Evolutionary conservation across 2,329 filamentous ascomycete species (phyloP).

Genomic region (Spiromastix sp.): DNA sequence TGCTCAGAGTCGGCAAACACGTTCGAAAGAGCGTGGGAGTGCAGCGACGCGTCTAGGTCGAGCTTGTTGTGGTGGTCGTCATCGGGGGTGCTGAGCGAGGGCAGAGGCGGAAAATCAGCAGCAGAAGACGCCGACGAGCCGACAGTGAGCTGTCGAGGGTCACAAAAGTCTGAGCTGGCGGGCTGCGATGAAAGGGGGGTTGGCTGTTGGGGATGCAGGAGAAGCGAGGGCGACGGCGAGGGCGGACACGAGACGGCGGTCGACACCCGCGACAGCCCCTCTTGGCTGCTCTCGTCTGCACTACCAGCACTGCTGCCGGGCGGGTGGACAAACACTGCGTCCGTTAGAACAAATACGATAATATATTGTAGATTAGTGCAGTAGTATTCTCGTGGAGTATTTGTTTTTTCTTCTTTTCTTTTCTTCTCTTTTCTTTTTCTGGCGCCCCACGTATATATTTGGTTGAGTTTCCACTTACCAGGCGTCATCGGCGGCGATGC

Average conservation of each 20-base stretch:
- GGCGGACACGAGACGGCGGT: conserved; percentile 63
- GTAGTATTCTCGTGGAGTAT: too few species aligned
- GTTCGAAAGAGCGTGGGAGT: conserved; percentile 1
- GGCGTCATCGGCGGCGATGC: conserved; percentile 82
- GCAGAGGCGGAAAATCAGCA: conserved; percentile 55
- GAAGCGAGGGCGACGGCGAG: conserved; percentile 75
- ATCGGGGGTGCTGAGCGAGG: conserved; percentile 37
- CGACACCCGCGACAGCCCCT: conserved; percentile 39
- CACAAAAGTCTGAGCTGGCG: conserved; percentile 74
- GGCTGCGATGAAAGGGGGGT: conserved; percentile 52
- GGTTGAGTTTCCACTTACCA: conserved; percentile 50
- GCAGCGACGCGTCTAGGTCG: conserved; percentile 17
- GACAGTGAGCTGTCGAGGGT: conserved; percentile 81
- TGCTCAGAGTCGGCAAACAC: conserved; percentile 29
- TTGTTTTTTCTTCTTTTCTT: background rate
- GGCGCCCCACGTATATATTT: background rate
- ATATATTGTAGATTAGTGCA: too few species aligned
- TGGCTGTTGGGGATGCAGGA: conserved; percentile 69
- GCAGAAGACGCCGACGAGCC: conserved; percentile 38
- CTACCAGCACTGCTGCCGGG: conserved; percentile 20
- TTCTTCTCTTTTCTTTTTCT: conserved; percentile 3
- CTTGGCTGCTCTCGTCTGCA: conserved; percentile 36
- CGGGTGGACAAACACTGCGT: conserved; percentile 55
- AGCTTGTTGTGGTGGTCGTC: conserved; percentile 27
- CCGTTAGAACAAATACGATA: too few species aligned